These are phyloP conservation scores for Phaeodactylum tricornutum DNA, from an alignment of 108 stramenopile species.

Conservation along the genomic window DNA sequence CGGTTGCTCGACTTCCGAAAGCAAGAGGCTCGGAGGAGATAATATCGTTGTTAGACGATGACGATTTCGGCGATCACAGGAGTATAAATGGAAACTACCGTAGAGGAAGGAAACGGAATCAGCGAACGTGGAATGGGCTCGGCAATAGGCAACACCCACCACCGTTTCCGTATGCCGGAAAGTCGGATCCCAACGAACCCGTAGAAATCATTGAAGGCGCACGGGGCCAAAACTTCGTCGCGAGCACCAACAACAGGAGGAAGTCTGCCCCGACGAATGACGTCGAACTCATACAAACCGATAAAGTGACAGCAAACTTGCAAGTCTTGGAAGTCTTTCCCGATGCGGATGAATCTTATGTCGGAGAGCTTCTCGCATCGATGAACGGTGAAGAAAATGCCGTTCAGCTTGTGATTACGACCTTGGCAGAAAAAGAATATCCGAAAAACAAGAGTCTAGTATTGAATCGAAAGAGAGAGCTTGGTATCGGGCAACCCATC, in stretches of 20 bases:
- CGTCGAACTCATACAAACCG: too few relatives aligned
- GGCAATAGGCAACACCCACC: neutral
- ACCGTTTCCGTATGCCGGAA: neutral
- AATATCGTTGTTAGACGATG: neutral
- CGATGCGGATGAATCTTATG: slow-evolving; percentile 15
- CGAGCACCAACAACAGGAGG: neutral
- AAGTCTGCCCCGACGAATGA: neutral
- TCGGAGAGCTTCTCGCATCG: slow-evolving; percentile 10
- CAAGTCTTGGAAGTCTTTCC: slow-evolving; percentile 32
- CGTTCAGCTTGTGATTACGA: slow-evolving; percentile 14
- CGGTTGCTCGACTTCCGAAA: neutral
- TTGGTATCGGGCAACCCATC: neutral
- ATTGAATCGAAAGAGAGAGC: too few relatives aligned
- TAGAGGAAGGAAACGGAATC: too few relatives aligned
- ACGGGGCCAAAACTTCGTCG: too few relatives aligned
- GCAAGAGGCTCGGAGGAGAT: neutral
- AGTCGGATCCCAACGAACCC: neutral
- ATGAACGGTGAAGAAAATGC: slow-evolving; percentile 13
- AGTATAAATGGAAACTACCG: too few relatives aligned
- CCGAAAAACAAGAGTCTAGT: slow-evolving; percentile 7
- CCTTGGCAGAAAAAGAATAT: slow-evolving; percentile 11
- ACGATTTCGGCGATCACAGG: neutral
- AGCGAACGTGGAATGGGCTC: neutral
- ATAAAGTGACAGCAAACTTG: too few relatives aligned
- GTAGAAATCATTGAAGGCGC: too few relatives aligned